These are phyloP conservation scores for Penicillium mononematosum DNA, from an alignment of 495 filamentous ascomycete genomes.

Conservation along the genomic window DNA sequence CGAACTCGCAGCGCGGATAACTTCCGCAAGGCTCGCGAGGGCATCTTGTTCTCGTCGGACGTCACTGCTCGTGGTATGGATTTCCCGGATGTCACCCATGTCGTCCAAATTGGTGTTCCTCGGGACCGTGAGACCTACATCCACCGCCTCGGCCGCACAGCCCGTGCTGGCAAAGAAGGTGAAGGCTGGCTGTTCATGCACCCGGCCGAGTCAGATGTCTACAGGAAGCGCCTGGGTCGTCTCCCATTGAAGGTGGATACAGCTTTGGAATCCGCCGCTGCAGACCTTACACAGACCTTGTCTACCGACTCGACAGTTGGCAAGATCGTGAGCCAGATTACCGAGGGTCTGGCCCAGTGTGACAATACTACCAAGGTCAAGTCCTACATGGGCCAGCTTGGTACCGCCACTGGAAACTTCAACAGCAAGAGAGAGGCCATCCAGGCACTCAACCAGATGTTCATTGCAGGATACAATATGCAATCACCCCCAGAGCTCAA, in stretches of 20 bases:
- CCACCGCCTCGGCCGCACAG: constrained; percentile 72
- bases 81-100: constrained; percentile 69
- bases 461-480: constrained; percentile 61
- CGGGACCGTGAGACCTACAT: constrained; percentile 64
- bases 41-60: constrained; percentile 86
- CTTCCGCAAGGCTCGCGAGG: constrained; percentile 65
- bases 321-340: constrained; percentile 38
- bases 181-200: constrained; percentile 75
- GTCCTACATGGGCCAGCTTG: constrained; percentile 55
- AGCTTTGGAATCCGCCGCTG: constrained; percentile 28
- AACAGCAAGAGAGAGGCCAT: constrained; percentile 42
- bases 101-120: constrained; percentile 68
- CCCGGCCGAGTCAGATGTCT: constrained; percentile 53
- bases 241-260: constrained; percentile 65
- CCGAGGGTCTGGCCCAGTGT: constrained; percentile 34
- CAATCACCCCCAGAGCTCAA: constrained; percentile 53
- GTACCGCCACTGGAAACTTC: constrained; percentile 30
- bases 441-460: constrained; percentile 60
- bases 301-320: constrained; percentile 25
- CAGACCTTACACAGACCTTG: constrained; percentile 51
- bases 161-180: constrained; percentile 71
- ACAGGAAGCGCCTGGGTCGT: constrained; percentile 47
- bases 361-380: constrained; percentile 41
- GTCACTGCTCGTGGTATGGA: constrained; percentile 92
- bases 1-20: constrained; percentile 65